These are phyloP conservation scores for Phaeophleospora eucalypticola DNA, from an alignment of 2,329 filamentous ascomycete species.

Conservation along the genomic window DNA sequence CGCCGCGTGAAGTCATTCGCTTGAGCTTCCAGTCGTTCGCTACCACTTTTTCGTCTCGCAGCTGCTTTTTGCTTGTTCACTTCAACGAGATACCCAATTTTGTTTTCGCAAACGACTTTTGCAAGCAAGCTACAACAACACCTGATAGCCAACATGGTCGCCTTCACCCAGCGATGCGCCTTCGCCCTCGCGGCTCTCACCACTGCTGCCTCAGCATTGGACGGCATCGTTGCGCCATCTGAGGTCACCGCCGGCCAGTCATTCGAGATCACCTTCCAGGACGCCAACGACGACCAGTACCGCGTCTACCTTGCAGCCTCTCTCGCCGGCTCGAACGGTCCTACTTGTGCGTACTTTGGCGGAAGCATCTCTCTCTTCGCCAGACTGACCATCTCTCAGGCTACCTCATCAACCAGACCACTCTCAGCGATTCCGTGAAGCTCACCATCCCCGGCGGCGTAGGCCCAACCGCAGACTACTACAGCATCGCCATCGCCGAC, in stretches of 20 bases:
- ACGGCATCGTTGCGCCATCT: conserved; percentile 25
- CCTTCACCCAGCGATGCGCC: conserved; percentile 7
- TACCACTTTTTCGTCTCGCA: no score
- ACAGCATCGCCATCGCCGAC: conserved; percentile 30
- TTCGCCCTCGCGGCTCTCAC: conserved; percentile 10
- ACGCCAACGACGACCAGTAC: conserved; percentile 27
- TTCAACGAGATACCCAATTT: no score
- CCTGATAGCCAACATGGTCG: no score
- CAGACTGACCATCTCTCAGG: conserved; percentile 15
- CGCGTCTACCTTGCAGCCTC: conserved; percentile 34
- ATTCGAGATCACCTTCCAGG: conserved; percentile 34
- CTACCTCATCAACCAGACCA: conserved; percentile 33
- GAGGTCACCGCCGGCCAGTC: conserved; percentile 21
- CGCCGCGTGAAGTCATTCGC: no score
- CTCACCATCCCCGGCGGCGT: conserved; percentile 32
- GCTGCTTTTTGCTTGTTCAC: no score
- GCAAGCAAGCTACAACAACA: no score
- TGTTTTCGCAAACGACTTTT: no score
- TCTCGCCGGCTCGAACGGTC: conserved; percentile 31
- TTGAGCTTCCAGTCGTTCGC: no score
- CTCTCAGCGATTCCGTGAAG: conserved; percentile 24
- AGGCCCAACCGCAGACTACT: conserved; percentile 30
- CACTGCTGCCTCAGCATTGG: conserved; percentile 18
- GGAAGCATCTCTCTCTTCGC: background rate
- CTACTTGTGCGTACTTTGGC: conserved; percentile 24